phyloP scores from a whole-genome alignment of 306 rosid species.

The Astragalus membranaceus region DNA sequence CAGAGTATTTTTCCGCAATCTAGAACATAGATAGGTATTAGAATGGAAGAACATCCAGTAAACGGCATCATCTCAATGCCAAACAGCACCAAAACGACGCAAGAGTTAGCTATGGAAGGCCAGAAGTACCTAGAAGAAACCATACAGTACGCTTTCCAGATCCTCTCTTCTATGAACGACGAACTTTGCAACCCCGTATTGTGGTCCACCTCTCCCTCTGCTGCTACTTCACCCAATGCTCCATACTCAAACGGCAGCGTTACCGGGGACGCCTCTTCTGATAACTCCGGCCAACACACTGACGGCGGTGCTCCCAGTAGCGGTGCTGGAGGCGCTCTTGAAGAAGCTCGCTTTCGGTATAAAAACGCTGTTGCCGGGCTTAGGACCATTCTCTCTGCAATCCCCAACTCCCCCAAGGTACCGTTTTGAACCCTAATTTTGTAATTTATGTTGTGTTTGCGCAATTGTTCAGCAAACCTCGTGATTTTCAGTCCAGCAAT shows the following conservation, averaged over 20 bases:
- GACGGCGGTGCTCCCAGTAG: constrained; percentile 35
- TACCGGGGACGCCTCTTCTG: constrained; percentile 58
- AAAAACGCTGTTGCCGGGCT: constrained; percentile 71
- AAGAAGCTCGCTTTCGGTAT: constrained; percentile 72
- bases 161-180: constrained; percentile 94
- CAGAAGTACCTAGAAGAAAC: constrained; percentile 79
- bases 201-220: constrained; percentile 55
- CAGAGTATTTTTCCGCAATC: background rate
- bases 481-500: background rate
- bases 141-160: constrained; percentile 74
- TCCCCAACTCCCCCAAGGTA: constrained; percentile 76
- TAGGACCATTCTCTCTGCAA: constrained; percentile 57
- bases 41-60: constrained; percentile 51
- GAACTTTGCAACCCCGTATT: constrained; percentile 84
- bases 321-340: constrained; percentile 72
- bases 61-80: constrained; percentile 20
- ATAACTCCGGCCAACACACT: constrained; percentile 35
- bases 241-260: constrained; percentile 40
- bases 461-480: background rate
- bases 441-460: background rate
- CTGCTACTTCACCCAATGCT: constrained; percentile 20
- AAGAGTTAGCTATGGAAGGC: constrained; percentile 81
- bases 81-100: constrained; percentile 41
- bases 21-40: background rate
- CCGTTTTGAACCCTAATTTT: background rate